Base-by-base conservation (phyloP, 352 stramenopile species). In the Pythium phragmiticola region DNA sequence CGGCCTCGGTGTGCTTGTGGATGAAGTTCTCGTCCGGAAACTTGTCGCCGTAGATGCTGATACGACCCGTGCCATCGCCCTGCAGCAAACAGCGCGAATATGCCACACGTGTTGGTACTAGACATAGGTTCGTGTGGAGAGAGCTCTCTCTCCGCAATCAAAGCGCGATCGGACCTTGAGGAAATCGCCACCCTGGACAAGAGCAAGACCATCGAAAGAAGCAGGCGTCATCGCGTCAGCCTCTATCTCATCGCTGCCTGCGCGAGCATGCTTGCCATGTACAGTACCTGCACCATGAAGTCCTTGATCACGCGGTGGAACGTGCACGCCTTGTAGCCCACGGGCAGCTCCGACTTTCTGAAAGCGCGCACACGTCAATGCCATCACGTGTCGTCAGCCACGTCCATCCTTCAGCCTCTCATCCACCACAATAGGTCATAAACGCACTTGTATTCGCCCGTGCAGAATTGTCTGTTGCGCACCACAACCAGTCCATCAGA, bases 281-380 rank as follows among this genome's bases (percentile, higher is more conserved):
- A 34, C 43, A 30, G 43, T 41, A 47, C 97, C 81, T 99, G 97
- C 46, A 99, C 77, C 97, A 99, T 99, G 69, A 99, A 99, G 55
- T 92, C 95, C 75, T 98, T 98, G 75, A 99, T 99, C 60, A 99
- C 94, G 54, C 98, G 95, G 78, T 99, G 98, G 75, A 99, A 99
- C 75, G 75, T 69, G 70, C 80, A 98, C 63, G 94, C 96, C 84
- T 99, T 99, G 94, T 98, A 99, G 78, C 87, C 42, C 76, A 86
- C 55, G 73, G 80, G 69, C 78, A 87, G 54, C 87, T 84, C 66
- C 96, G 95, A 78, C 98, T 92, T 79, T 33, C 28, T 52, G 14
- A 45, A 11, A 16, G 53, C 28, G 21, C 45, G 6, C 6, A 13
- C 26, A 50, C n/a, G 28, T 33, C 45, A 26, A 14, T 17, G 7